A percentile compares a stretch with the other conserved stretches of the same genome.
phyloP scores from a whole-genome alignment of 2,329 filamentous ascomycete genomes.

The Epichloe festucae region DNA sequence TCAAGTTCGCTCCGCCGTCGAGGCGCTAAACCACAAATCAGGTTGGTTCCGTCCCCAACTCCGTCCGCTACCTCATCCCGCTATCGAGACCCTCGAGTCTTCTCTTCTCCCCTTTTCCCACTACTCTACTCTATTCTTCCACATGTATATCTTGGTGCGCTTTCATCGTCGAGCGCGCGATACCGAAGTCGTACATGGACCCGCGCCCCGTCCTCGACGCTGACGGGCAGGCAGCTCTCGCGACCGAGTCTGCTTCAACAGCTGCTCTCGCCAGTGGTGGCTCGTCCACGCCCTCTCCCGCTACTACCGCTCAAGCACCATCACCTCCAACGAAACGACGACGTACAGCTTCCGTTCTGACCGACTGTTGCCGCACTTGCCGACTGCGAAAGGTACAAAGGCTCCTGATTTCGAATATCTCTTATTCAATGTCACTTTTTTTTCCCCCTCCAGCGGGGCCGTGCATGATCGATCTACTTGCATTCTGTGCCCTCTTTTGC shows the following conservation, averaged over 20 bases:
- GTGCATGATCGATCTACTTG: too few species aligned
- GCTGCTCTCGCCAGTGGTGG: neutral
- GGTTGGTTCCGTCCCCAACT: neutral
- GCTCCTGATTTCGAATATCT: neutral
- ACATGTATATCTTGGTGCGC: constrained; percentile 7
- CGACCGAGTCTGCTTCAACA: neutral
- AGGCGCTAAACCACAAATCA: neutral
- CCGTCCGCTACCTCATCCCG: neutral
- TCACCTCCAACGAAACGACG: constrained; percentile 19
- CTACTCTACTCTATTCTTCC: neutral
- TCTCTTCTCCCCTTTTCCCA: neutral
- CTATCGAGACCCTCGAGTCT: neutral
- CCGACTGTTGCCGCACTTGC: constrained; percentile 25
- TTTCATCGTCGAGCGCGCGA: constrained; percentile 1
- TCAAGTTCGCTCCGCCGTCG: neutral
- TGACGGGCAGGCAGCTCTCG: constrained; percentile 1
- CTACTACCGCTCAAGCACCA: constrained; percentile 8
- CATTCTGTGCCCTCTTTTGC: too few species aligned
- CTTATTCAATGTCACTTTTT: neutral
- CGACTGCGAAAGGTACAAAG: constrained; percentile 24
- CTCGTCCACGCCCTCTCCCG: neutral
- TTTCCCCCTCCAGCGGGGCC: neutral
- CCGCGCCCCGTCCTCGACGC: constrained; percentile 5
- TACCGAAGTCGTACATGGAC: constrained; percentile 8
- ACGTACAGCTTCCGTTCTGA: constrained; percentile 14